Base-by-base conservation (phyloP, 2,329 filamentous ascomycete species). In the Diaporthe sp. region DNA sequence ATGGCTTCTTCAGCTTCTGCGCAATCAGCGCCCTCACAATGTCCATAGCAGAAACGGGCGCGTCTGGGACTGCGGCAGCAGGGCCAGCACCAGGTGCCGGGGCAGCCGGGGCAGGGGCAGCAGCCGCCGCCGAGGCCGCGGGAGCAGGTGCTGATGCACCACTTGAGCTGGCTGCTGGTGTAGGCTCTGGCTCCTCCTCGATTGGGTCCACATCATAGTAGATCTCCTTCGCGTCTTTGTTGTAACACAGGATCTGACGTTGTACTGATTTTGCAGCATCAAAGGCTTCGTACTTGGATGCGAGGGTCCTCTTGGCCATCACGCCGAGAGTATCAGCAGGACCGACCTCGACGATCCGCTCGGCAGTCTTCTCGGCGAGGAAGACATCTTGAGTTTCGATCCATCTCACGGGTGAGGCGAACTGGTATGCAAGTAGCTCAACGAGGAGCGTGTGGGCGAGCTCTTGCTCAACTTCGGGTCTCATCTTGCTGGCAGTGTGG, bases 351-450 rank as follows among this genome's bases (percentile, higher is more conserved):
- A 99, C 97, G 83, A 99, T 97, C 83, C 97, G 93, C 90, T 99
- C 97, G 70, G 97, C 97, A 71, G 93, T 94, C 88, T 98, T 97
- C 86, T 98, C 95, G 79, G 94, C 96, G 81, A 99, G 94, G 83
- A 99, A 97, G 81, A 99, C 97, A 96, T 99, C 97, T 88, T 99
- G 97, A 73, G 97, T 99, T 88, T 99, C 97, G 86, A 99, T 99
- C 97, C 97, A 99, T 92, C 97, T 93, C 81, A 99, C 97, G 70
- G 97, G 97, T 73, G 96, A 98, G 82, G 97, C 97, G 86, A 99
- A 99, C 85, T 99, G 97, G 87, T 98, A 99, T 89, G 97, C 97
- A 80, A 99, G 92, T 79, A 99, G 94, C 92, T 99, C 97, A 79
- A 99, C 95, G 84, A 99, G 94, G 87, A 99, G 92, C 80, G 96